A percentile compares a stretch with the other conserved stretches of the same genome.
Conservation (phyloP, 148 eudicot species). For the Silene uniflora region DNA sequence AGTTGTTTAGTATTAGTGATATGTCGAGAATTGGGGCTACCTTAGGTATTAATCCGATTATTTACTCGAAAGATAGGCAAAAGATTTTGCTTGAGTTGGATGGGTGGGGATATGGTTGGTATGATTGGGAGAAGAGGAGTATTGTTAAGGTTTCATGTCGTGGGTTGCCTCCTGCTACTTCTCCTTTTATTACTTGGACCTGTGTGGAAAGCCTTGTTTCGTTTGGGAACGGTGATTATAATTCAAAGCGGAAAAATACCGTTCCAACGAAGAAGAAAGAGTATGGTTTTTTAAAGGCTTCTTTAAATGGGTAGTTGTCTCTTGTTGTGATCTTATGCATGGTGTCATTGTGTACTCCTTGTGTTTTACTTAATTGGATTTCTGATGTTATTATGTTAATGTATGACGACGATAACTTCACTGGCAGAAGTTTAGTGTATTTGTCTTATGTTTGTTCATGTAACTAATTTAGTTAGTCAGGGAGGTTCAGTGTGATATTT, state of each 20-base stretch:
- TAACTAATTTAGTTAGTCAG: neutral
- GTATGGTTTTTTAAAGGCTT: neutral
- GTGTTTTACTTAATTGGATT: neutral
- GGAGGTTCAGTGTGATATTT: neutral
- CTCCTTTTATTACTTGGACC: neutral
- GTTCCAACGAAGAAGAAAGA: neutral
- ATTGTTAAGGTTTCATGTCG: neutral
- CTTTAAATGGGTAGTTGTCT: neutral
- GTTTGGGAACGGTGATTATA: neutral
- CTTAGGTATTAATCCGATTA: neutral
- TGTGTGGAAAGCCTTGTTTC: constrained; percentile 12
- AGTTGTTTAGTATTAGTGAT: neutral
- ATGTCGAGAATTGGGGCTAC: neutral
- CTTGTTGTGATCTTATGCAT: neutral
- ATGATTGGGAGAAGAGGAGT: neutral
- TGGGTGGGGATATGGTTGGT: neutral
- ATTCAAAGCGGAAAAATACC: neutral
- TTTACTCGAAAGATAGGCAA: no score
- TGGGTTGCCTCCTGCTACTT: neutral
- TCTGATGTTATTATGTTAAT: neutral
- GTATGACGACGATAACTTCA: neutral
- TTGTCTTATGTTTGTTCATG: neutral
- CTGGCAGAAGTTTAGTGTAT: neutral
- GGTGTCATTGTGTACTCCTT: neutral
- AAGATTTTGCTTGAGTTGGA: neutral